These are phyloP conservation scores for Erucastrum elatum DNA, from an alignment of 345 rosid genomes.

Conservation along the genomic window DNA sequence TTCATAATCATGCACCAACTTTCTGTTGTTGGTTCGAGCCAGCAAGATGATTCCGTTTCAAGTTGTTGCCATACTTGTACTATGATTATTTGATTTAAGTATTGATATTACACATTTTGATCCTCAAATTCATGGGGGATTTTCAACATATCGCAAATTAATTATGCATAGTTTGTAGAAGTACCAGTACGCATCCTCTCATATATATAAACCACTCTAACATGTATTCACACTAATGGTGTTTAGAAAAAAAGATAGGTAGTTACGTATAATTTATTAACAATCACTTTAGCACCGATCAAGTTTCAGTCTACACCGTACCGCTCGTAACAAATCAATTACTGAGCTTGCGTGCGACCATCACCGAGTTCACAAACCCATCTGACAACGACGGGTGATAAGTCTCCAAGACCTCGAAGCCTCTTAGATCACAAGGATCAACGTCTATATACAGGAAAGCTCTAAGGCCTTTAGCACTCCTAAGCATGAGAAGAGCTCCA, in stretches of 20 bases:
- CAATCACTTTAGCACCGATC: neutral
- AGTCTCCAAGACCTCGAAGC: neutral
- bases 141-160: neutral
- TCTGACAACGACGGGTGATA: constrained; percentile 10
- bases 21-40: too few relatives aligned
- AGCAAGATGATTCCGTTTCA: too few relatives aligned
- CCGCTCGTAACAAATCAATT: neutral
- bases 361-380: constrained; percentile 18
- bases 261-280: neutral
- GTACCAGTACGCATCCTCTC: neutral
- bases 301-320: neutral
- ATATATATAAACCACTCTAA: neutral
- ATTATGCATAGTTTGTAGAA: neutral
- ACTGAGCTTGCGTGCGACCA: constrained; percentile 8
- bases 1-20: too few relatives aligned
- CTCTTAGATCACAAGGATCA: constrained; percentile 9
- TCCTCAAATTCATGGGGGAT: neutral
- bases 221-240: too few relatives aligned
- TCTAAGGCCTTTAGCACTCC: constrained; percentile 10
- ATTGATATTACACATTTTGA: neutral
- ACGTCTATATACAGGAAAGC: constrained; percentile 6
- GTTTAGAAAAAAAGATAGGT: too few relatives aligned
- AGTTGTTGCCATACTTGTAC: neutral
- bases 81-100: neutral
- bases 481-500: constrained; percentile 2